phyloP scores from a whole-genome alignment of 495 filamentous ascomycete genomes.

The Evernia prunastri region DNA sequence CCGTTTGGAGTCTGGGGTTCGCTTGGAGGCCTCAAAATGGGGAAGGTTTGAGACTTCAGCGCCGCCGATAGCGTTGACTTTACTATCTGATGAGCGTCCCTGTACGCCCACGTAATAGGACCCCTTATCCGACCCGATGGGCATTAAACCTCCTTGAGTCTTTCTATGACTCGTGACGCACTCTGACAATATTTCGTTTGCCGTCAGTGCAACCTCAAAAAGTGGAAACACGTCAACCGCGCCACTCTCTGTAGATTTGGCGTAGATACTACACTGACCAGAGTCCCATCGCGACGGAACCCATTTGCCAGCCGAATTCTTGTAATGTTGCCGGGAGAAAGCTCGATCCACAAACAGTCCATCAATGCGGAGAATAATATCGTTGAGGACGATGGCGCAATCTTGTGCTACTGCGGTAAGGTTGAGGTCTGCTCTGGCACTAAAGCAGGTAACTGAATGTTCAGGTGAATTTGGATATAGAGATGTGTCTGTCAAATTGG shows the following conservation, averaged over 20 bases:
- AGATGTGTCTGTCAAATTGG: background rate
- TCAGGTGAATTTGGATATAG: background rate
- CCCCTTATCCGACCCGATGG: background rate
- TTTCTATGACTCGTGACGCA: background rate
- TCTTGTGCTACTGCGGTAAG: background rate
- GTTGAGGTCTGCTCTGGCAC: background rate
- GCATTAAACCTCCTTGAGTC: background rate
- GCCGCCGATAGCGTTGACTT: background rate
- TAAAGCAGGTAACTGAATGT: background rate
- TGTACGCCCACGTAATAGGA: background rate
- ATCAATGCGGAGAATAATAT: background rate
- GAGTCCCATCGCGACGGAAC: background rate
- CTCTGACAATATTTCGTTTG: background rate
- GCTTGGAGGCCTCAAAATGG: background rate
- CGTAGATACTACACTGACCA: background rate
- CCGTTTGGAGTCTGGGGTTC: background rate
- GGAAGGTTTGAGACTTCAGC: background rate
- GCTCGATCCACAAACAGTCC: background rate
- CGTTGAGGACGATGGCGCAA: background rate
- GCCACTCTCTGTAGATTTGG: background rate
- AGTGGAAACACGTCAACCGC: background rate
- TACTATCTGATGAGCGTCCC: background rate
- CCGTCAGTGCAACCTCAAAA: background rate
- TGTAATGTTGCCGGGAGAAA: background rate
- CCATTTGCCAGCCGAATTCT: background rate